phyloP scores from a whole-genome alignment of 192 early-diverging fungal species.

The Dissophora ornata region DNA sequence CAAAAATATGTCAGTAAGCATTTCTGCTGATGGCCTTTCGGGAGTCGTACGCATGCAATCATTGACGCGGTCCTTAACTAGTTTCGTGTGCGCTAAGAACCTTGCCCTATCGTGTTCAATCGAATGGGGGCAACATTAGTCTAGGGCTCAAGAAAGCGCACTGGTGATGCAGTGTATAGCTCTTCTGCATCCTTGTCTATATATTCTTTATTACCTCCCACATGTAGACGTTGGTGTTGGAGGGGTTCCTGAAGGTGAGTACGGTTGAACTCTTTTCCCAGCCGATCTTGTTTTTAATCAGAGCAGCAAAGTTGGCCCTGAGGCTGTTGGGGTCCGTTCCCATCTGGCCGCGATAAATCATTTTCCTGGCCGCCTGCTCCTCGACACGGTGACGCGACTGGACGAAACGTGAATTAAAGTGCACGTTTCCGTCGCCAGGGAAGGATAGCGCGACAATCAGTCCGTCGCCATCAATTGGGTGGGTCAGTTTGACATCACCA shows the following conservation, averaged over 20 bases:
- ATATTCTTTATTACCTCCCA: slow-evolving; percentile 46
- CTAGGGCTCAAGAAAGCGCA: too few relatives aligned
- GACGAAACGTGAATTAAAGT: slow-evolving; percentile 50
- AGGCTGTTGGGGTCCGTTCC: slow-evolving; percentile 45
- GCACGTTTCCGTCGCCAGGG: slow-evolving; percentile 40
- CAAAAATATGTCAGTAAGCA: too few relatives aligned
- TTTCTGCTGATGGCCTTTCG: too few relatives aligned
- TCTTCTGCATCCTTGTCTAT: too few relatives aligned
- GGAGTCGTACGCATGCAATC: too few relatives aligned
- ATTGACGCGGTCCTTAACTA: too few relatives aligned
- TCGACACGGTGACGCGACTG: slow-evolving; percentile 48
- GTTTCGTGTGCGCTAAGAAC: slow-evolving; percentile 51
- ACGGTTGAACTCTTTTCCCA: slow-evolving; percentile 45
- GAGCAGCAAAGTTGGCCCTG: slow-evolving; percentile 25
- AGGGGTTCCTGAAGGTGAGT: slow-evolving; percentile 46
- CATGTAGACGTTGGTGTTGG: slow-evolving; percentile 52
- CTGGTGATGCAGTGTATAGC: too few relatives aligned
- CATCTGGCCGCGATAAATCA: slow-evolving; percentile 52
- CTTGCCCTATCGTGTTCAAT: slow-evolving; percentile 40
- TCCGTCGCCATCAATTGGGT: slow-evolving; percentile 48
- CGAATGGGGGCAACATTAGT: too few relatives aligned
- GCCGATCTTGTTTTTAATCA: slow-evolving; percentile 37
- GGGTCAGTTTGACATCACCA: slow-evolving; percentile 23
- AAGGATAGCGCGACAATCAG: slow-evolving; percentile 42
- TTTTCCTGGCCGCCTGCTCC: slow-evolving; percentile 32